Base-by-base conservation (phyloP, 2,329 filamentous ascomycete species). In the Cytospora leucostoma region DNA sequence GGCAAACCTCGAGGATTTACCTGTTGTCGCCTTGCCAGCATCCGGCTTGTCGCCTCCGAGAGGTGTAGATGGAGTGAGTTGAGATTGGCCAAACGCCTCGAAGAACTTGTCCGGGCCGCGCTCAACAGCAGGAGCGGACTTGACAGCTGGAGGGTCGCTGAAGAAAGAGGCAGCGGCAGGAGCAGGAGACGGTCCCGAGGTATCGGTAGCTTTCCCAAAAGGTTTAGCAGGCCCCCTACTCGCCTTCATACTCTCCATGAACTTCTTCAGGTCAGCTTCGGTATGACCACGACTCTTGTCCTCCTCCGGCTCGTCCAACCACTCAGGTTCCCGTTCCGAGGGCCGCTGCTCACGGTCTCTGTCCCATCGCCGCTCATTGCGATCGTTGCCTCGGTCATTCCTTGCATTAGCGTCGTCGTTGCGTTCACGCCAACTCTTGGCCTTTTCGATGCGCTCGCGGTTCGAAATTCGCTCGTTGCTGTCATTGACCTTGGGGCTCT, bases 251-350 rank as follows among this genome's bases (percentile, higher is more conserved):
- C 84, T 84, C 70, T 96, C 92, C 82, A 97, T 97, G 87, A 94
- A 97, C 69, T 91, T 91, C 77, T 96, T 89, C 75, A 97, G 96
- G 68, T 97, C 93, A 72, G 96, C 93, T 71, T 92, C 89, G 0
- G 93, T 97, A 70, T 92, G 90, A 6, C 83, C 84, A 70, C 89
- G 86, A 40, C 84, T 79, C 70, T 89, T 86, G 58, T 91, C 89
- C 64, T 89, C 88, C 27, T 82, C 82, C 17, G 87, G 86, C 64
- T 88, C 84, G 72, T 96, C 92, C 75, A 97, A 82, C 94, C 93
- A 97, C 75, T 97, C 93, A 6, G 94, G 93, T 57, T 96, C 92
- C 67, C 91, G 88, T 72, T 96, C 92, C 19, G 63, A 52, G 67
- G 84, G 78, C 63, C 84, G 83, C 38, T 82, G 82, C 33, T 87